phyloP scores from a whole-genome alignment of 2,329 filamentous ascomycete genomes.

The Pyrenochaeta sp. region DNA sequence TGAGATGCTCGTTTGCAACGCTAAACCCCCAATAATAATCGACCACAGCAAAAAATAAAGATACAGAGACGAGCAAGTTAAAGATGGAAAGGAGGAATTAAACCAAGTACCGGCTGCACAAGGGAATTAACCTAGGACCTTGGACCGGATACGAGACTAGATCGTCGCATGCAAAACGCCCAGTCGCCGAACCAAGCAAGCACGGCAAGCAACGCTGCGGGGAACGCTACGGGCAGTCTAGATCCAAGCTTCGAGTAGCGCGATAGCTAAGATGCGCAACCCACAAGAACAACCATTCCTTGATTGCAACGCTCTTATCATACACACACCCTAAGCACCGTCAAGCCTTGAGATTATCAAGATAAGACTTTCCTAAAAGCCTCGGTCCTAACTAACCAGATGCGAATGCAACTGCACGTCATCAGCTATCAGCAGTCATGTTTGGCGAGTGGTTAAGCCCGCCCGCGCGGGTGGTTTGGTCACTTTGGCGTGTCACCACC shows the following conservation, averaged over 20 bases:
- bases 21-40: neutral
- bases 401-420: no score
- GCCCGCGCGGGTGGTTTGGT: conserved; percentile 10
- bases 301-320: neutral
- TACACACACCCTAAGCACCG: neutral
- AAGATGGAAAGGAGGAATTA: neutral
- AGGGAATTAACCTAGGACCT: neutral
- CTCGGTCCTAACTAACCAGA: neutral
- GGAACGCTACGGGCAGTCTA: conserved; percentile 5
- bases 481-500: conserved; percentile 21
- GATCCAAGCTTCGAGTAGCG: conserved; percentile 3
- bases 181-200: conserved; percentile 1
- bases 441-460: no score
- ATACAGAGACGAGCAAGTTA: neutral
- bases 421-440: neutral
- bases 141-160: neutral
- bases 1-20: neutral
- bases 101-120: no score
- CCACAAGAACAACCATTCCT: neutral
- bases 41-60: neutral
- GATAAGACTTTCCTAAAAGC: neutral
- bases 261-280: neutral
- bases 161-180: conserved; percentile 4
- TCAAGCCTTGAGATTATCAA: neutral
- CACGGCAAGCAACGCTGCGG: neutral